Conservation (phyloP, 352 stramenopile genomes). For the Phytophthora tubulina region DNA sequence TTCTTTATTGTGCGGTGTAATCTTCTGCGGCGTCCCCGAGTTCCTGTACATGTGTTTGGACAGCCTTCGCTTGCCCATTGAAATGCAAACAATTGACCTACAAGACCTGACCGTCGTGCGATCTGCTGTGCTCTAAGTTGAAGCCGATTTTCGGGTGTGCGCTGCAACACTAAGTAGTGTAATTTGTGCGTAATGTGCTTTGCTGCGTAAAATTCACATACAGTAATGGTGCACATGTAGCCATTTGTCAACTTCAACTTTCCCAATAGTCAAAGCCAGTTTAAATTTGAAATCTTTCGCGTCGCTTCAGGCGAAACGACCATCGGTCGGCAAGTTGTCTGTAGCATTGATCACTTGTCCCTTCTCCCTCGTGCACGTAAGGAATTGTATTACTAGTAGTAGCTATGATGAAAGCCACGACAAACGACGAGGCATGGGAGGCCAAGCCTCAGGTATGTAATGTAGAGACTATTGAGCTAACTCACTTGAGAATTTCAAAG, state of each 20-base stretch:
- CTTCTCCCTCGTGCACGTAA: too few relatives aligned
- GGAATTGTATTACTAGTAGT: too few relatives aligned
- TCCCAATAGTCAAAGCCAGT: constrained; percentile 11
- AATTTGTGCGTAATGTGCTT: too few relatives aligned
- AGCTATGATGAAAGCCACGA: constrained; percentile 45
- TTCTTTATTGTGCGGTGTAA: too few relatives aligned
- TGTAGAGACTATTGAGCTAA: not conserved
- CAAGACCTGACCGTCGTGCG: too few relatives aligned
- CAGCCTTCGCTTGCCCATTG: too few relatives aligned
- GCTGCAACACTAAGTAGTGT: too few relatives aligned
- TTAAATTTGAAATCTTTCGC: constrained; percentile 30
- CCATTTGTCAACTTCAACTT: constrained; percentile 40
- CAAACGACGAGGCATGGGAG: constrained; percentile 29
- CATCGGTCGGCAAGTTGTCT: not conserved
- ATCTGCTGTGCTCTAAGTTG: too few relatives aligned
- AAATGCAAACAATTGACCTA: too few relatives aligned
- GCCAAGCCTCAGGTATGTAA: constrained; percentile 29
- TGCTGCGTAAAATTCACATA: not conserved
- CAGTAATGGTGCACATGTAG: constrained; percentile 23
- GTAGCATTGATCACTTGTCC: constrained; percentile 1
- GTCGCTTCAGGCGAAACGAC: constrained; percentile 38
- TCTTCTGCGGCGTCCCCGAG: too few relatives aligned
- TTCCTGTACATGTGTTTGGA: too few relatives aligned
- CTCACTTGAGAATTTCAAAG: not conserved
- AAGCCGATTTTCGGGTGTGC: too few relatives aligned